Evolutionary conservation across 768 basidiomycete species (phyloP).

Genomic region (Leccinum obscurum): DNA sequence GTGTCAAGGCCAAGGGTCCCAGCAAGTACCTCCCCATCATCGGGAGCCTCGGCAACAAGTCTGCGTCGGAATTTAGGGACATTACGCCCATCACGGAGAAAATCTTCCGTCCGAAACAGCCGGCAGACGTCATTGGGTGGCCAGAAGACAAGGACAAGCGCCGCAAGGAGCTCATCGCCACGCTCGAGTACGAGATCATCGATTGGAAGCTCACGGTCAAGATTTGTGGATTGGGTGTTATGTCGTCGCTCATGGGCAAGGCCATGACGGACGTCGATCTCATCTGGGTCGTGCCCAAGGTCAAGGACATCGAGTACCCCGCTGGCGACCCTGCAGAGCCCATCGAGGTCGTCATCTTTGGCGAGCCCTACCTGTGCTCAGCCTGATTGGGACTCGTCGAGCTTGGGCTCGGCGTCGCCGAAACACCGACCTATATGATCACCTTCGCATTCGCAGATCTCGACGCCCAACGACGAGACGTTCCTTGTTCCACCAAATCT

Average conservation of each 20-base stretch:
- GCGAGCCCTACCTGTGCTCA: conserved; percentile 84
- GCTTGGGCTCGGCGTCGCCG: conserved; percentile 41
- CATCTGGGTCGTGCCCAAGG: conserved; percentile 92
- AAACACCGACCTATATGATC: conserved; percentile 46
- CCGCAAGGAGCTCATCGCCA: no score
- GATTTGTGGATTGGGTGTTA: conserved; percentile 96
- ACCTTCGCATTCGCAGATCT: conserved; percentile 62
- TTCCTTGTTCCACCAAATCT: conserved; percentile 36
- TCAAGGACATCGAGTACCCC: conserved; percentile 93
- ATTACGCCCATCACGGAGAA: no score
- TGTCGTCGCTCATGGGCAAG: conserved; percentile 97
- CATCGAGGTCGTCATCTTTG: conserved; percentile 95
- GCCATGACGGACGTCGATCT: conserved; percentile 97
- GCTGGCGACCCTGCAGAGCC: conserved; percentile 89
- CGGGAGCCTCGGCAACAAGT: no score
- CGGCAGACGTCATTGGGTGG: no score
- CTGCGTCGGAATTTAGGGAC: no score
- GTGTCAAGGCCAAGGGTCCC: no score
- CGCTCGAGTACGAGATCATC: conserved; percentile 93
- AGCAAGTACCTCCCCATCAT: no score
- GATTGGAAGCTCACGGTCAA: conserved; percentile 99
- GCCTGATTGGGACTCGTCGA: conserved; percentile 76
- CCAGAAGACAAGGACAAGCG: no score
- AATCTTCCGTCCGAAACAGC: no score
- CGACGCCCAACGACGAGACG: conserved; percentile 47